A percentile compares a stretch with the other conserved stretches of the same genome.
These are phyloP conservation scores for Bruguiera parviflora DNA, from an alignment of 345 rosid species.

Conservation along the genomic window DNA sequence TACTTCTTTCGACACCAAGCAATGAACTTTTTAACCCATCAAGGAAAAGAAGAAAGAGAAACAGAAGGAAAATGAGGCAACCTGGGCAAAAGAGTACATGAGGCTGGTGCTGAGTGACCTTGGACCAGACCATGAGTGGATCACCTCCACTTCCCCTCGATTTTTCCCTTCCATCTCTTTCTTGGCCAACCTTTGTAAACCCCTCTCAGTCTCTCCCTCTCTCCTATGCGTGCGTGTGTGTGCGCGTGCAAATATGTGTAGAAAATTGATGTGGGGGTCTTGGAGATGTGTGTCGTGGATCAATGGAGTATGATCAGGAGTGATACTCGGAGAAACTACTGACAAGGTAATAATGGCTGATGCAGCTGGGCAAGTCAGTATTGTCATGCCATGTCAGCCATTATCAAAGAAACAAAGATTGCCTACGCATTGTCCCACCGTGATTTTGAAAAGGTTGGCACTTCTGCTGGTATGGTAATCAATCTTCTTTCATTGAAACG, in stretches of 20 bases:
- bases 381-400: no score
- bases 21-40: not conserved
- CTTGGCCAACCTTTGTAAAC: not conserved
- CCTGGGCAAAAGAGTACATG: constrained; percentile 89
- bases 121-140: constrained; percentile 90
- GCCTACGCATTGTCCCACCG: no score
- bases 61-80: constrained; percentile 3
- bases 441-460: no score
- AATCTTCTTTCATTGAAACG: no score
- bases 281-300: no score
- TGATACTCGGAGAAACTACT: no score
- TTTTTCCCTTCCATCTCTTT: constrained; percentile 26
- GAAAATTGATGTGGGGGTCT: no score
- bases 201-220: not conserved
- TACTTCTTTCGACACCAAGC: not conserved
- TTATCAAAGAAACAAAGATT: no score
- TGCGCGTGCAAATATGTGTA: not conserved
- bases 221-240: not conserved
- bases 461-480: no score
- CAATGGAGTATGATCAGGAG: no score
- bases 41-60: not conserved
- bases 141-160: constrained; percentile 44
- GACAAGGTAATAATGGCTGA: no score
- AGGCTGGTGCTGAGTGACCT: constrained; percentile 85
- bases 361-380: no score